phyloP scores from a whole-genome alignment of 1,284 basidiomycete species.

The Ceratobasidium papillatum region DNA sequence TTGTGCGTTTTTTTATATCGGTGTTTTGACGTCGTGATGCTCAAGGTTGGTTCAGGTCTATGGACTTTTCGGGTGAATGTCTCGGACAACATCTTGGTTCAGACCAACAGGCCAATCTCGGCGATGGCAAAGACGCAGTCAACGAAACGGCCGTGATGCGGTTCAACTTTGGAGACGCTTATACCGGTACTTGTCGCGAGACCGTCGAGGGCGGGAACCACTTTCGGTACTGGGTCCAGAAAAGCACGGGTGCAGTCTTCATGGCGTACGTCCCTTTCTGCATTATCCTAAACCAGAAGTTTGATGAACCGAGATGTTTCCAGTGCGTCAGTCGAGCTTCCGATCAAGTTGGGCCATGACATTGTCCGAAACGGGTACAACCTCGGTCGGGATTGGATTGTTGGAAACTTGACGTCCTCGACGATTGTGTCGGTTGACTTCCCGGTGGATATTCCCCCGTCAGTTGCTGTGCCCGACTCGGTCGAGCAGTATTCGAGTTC shows the following conservation, averaged over 20 bases:
- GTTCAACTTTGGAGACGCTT: constrained; percentile 79
- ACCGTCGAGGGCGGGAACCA: constrained; percentile 90
- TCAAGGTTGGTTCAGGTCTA: constrained; percentile 52
- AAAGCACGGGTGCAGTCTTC: constrained; percentile 79
- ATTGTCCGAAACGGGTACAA: constrained; percentile 66
- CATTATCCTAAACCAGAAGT: neutral
- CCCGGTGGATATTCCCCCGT: constrained; percentile 1
- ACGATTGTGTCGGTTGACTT: constrained; percentile 13
- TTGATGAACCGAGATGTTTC: neutral
- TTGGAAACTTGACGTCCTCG: constrained; percentile 75
- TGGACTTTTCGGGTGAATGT: constrained; percentile 82
- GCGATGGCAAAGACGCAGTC: constrained; percentile 81
- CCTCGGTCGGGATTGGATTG: constrained; percentile 72
- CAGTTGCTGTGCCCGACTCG: constrained; percentile 7
- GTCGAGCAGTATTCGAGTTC: constrained; percentile 6
- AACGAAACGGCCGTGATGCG: constrained; percentile 82
- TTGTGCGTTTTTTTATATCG: constrained; percentile 56
- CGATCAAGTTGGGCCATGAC: constrained; percentile 64
- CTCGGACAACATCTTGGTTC: constrained; percentile 80
- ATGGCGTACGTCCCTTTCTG: constrained; percentile 60
- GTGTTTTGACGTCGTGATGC: constrained; percentile 12
- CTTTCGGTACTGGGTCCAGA: constrained; percentile 89
- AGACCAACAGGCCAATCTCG: constrained; percentile 80
- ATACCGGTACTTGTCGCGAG: constrained; percentile 83
- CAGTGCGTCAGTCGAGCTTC: constrained; percentile 72